A percentile compares a stretch with the other conserved stretches of the same genome.
Evolutionary conservation across 768 basidiomycete genomes (phyloP).

Genomic region (Podaxis sp.): DNA sequence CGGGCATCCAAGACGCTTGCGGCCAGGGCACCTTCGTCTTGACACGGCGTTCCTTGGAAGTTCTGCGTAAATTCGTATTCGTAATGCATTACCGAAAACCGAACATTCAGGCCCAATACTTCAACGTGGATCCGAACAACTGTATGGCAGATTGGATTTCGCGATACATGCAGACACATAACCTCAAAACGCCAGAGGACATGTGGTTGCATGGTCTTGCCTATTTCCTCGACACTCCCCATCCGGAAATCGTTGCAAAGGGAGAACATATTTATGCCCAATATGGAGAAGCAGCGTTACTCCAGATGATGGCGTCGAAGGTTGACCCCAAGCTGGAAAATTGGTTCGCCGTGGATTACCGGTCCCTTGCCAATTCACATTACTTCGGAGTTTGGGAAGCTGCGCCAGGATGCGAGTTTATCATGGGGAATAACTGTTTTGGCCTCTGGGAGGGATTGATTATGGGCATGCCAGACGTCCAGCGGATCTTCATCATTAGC

Average conservation of each 20-base stretch:
- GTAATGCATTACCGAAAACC: conserved; percentile 29
- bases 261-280: conserved; percentile 15
- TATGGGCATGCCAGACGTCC: conserved; percentile 15
- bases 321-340: conserved; percentile 20
- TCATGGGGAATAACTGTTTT: conserved; percentile 26
- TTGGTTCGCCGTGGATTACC: conserved; percentile 23
- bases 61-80: conserved; percentile 29
- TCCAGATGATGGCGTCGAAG: conserved; percentile 3
- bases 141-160: conserved; percentile 19
- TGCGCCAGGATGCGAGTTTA: conserved; percentile 27
- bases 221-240: conserved; percentile 28
- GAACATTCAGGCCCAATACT: conserved; percentile 20
- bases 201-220: conserved; percentile 25
- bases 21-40: conserved; percentile 15
- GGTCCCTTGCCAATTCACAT: conserved; percentile 11
- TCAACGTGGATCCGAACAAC: conserved; percentile 22
- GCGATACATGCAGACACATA: conserved; percentile 19
- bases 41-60: conserved; percentile 21
- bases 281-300: not conserved
- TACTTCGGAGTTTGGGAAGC: conserved; percentile 30
- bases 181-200: conserved; percentile 21
- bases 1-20: conserved; percentile 13
- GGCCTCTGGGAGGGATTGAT: conserved; percentile 31
- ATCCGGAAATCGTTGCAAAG: conserved; percentile 17
- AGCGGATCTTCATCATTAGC: conserved; percentile 30